Evolutionary conservation across 176 grass and related monocot genomes (phyloP).

Genomic region (Eragrostis nindensis): DNA sequence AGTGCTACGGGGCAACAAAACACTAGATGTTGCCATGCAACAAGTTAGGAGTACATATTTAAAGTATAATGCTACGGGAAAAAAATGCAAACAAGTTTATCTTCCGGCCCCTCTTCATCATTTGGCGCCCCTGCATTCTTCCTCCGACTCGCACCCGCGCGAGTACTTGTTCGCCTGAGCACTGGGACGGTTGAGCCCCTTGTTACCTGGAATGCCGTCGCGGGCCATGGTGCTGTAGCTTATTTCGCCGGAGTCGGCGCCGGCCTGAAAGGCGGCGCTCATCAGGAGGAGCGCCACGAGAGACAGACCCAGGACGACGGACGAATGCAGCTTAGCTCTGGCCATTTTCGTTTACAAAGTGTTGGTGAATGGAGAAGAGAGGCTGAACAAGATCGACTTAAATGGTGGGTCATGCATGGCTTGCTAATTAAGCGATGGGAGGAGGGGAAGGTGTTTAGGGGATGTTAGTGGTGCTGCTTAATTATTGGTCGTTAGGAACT

Average conservation of each 20-base stretch:
- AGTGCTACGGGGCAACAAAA: too few relatives aligned
- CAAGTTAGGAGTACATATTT: too few relatives aligned
- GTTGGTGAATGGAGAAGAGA: neutral
- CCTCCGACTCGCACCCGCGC: neutral
- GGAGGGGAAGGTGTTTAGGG: constrained; percentile 14
- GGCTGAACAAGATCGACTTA: neutral
- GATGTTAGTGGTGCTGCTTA: neutral
- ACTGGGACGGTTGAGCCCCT: neutral
- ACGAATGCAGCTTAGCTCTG: neutral
- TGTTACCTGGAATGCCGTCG: neutral
- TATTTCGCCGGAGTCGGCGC: neutral
- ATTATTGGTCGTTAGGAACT: neutral
- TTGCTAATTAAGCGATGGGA: constrained; percentile 24
- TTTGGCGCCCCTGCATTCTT: neutral
- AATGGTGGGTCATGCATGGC: neutral
- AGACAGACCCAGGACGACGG: constrained; percentile 1
- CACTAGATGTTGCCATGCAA: too few relatives aligned
- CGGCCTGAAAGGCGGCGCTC: constrained; percentile 11
- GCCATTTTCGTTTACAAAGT: neutral
- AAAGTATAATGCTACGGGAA: too few relatives aligned
- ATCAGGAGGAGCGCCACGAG: constrained; percentile 30
- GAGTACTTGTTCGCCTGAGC: neutral
- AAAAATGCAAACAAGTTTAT: too few relatives aligned
- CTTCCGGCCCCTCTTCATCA: neutral
- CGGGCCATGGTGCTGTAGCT: neutral